Evolutionary conservation across 192 early-diverging fungal genomes (phyloP), one percentile per base, ranked within the genome.

Genomic region (Umbelopsis isabellina): DNA sequence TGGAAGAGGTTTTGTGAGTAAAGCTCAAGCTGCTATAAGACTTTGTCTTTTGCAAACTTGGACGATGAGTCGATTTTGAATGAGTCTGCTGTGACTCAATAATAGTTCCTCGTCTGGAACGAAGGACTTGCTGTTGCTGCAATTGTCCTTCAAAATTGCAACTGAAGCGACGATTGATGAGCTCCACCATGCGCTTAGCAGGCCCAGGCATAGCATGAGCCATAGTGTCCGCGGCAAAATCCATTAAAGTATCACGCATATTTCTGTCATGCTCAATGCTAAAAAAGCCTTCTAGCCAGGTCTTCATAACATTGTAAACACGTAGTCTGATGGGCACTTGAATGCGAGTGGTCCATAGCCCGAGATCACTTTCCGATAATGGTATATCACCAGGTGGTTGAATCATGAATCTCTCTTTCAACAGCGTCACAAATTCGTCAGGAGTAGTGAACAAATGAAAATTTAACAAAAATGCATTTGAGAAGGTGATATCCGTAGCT

Each of bases 371-470:
- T 3, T 78, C 75, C 10, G 72, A 82, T 23, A 94, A 46, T 18
- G 23, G n/a, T 7, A 49, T 41, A 0, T 74, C 80, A 5, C 47
- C 67, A 1, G 88, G 88, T n/a, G 91, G 84, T 25, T 72, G 44
- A n/a, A 91, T 70, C 18, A 77, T 78, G 64, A 91, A 95, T n/a
- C 97, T 85, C 8, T 81, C 65, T 4, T 82, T 82, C 21, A 98
- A 76, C 5, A 89, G 75, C 3, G 79, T 72, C 8, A 92, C 78
- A 45, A 97, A 82, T 21, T 89, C 87, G 0, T 33, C 67, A 8
- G 94, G 88, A 11, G 80, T 85, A 21, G 90, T 91, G 71, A 97
- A 97, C 2, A 91, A 78, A 5, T 93, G 90, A 78, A 96, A 98
- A 0, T 94, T 91, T 25, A 95, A 82, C 48, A 97, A 86, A 73